Percentiles rank a stretch among this genome's conserved stretches.
Conservation (phyloP, 352 stramenopile species). For the Phytophthora tubulina region DNA sequence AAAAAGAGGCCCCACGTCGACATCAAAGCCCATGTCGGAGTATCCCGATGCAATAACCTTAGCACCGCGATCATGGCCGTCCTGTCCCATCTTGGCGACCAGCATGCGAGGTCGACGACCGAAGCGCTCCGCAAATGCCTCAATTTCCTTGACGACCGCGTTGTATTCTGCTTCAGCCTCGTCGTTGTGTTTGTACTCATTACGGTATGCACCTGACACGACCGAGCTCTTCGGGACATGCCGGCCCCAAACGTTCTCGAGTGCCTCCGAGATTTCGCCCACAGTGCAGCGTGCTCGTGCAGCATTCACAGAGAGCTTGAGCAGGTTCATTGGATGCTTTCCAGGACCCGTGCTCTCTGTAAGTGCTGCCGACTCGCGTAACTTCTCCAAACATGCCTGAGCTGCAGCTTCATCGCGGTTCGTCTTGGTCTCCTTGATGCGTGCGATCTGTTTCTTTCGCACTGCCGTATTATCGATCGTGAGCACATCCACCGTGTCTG, state of each 20-base stretch:
- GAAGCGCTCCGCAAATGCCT: slow-evolving; percentile 93
- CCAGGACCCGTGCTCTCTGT: slow-evolving; percentile 78
- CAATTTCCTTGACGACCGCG: slow-evolving; percentile 87
- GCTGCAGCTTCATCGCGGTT: slow-evolving; percentile 84
- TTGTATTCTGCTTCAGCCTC: slow-evolving; percentile 91
- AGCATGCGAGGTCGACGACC: slow-evolving; percentile 95
- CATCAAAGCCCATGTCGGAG: slow-evolving; percentile 97
- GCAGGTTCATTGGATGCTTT: slow-evolving; percentile 94
- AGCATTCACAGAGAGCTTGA: slow-evolving; percentile 94
- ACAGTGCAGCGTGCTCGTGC: slow-evolving; percentile 92
- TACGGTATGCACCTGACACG: slow-evolving; percentile 64
- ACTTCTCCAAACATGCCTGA: slow-evolving; percentile 59
- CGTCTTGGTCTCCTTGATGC: slow-evolving; percentile 87
- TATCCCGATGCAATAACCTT: slow-evolving; percentile 98
- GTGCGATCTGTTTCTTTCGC: slow-evolving; percentile 90
- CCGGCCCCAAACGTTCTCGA: slow-evolving; percentile 96
- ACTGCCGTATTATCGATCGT: slow-evolving; percentile 95
- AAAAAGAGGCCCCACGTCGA: slow-evolving; percentile 97
- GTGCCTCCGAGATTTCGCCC: slow-evolving; percentile 95
- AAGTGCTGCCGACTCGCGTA: slow-evolving; percentile 62
- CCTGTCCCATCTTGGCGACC: slow-evolving; percentile 97
- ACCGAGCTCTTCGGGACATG: slow-evolving; percentile 89
- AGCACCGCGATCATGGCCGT: slow-evolving; percentile 97
- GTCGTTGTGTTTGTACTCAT: slow-evolving; percentile 65
- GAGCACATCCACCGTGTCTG: slow-evolving; percentile 92